Evolutionary conservation across 768 basidiomycete species (phyloP), one percentile per base, ranked within the genome.

Genomic region (Coprinopsis strossmayeri): DNA sequence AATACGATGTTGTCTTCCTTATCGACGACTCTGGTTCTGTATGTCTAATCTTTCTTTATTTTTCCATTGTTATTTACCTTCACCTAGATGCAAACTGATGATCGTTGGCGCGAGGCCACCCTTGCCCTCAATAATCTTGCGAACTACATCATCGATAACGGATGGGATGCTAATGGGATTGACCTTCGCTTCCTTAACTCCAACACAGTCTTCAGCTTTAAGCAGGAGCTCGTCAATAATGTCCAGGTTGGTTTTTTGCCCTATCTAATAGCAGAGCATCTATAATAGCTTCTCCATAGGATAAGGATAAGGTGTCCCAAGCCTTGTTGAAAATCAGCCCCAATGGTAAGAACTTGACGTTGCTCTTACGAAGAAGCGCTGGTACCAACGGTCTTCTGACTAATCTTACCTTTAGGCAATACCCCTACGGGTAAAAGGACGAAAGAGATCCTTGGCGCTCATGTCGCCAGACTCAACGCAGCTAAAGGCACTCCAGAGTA

Each of bases 401-500:
- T 7, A 7, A 15, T 15, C 35, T 25, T 12, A 4, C 17, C 21
- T 12, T 27, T 24, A 66, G 66, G 57, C 13, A 41, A 50, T 10
- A 65, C 66, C 1, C 66, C 64, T 3, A 68, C 63, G 1, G 66
- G 64, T 12, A 55, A 46, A 3, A 53, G 55, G 18, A 53, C 65
- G 9, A 25, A 57, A 10, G 34, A 49, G n/a, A 30, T 53, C 15
- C 48, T 53, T 28, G 21, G 45, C 7, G 27, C 44, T 21, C 57
- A 62, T n/a, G 52, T 64, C 5, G 30, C 41, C 24, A 57, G 55
- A 9, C 57, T 68, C 12, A 57, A 66, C 20, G 9, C 2, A 10
- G 40, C 40, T 11, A 21, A 26, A 25, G 24, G 24, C 5, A 42
- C 40, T 18, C 18, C 20, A 12, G 40, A 12, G 10, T 68, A 66